phyloP scores from a whole-genome alignment of 768 basidiomycete genomes.

The Nevesoporus exiguus region DNA sequence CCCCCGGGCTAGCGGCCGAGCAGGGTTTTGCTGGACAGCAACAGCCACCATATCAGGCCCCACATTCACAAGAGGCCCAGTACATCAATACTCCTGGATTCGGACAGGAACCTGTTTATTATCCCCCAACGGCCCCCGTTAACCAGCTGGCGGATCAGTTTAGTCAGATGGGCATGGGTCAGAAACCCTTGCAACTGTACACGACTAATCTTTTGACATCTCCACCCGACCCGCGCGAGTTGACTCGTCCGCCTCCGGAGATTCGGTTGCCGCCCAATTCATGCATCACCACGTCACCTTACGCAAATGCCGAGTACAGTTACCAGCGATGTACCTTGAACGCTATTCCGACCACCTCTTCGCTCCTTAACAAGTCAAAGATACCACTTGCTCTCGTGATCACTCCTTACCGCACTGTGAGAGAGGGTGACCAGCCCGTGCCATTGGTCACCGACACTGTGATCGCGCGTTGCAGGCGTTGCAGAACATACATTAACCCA shows the following conservation, averaged over 20 bases:
- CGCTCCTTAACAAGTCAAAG: constrained; percentile 84
- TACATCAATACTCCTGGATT: constrained; percentile 45
- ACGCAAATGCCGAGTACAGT: constrained; percentile 81
- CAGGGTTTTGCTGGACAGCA: constrained; percentile 68
- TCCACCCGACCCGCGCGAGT: constrained; percentile 86
- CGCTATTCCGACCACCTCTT: constrained; percentile 87
- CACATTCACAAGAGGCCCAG: constrained; percentile 38
- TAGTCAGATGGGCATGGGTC: constrained; percentile 83
- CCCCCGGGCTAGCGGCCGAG: constrained; percentile 74
- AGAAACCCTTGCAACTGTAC: constrained; percentile 72
- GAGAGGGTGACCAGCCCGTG: constrained; percentile 79
- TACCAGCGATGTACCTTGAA: constrained; percentile 93
- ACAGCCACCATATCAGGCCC: constrained; percentile 49
- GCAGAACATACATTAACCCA: constrained; percentile 96
- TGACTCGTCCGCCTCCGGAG: constrained; percentile 80
- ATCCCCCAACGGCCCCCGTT: constrained; percentile 40
- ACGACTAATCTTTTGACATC: constrained; percentile 92
- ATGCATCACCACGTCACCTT: constrained; percentile 71
- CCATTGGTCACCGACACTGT: constrained; percentile 92
- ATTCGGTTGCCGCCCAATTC: constrained; percentile 86
- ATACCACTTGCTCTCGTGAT: constrained; percentile 86
- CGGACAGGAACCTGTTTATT: constrained; percentile 41
- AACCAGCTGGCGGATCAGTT: constrained; percentile 81
- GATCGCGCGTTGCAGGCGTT: constrained; percentile 93
- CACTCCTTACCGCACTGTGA: constrained; percentile 85